Evolutionary conservation across 495 filamentous ascomycete species (phyloP).

Genomic region (Extremus antarcticus): DNA sequence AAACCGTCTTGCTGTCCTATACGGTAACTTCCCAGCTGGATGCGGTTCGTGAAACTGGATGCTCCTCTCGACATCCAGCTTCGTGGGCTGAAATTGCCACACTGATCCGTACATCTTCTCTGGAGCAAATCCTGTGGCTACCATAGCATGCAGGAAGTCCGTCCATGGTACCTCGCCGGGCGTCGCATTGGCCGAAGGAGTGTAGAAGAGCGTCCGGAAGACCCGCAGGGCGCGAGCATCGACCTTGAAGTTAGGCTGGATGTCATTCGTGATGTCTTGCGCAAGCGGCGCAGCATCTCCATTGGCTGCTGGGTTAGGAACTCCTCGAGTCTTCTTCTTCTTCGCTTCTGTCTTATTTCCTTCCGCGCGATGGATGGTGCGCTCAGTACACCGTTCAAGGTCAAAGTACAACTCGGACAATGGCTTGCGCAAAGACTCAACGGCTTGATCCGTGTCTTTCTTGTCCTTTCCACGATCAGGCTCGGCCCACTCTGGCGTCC

Average conservation of each 20-base stretch:
- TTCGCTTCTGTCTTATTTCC: not conserved
- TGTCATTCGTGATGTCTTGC: not conserved
- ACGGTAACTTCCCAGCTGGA: conserved; percentile 26
- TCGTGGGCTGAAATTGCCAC: conserved; percentile 39
- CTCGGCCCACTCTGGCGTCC: conserved; percentile 42
- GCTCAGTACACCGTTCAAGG: conserved; percentile 17
- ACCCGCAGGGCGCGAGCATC: conserved; percentile 37
- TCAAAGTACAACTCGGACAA: conserved; percentile 22
- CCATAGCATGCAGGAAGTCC: conserved; percentile 45
- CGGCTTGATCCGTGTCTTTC: not conserved
- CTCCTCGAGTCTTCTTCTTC: not conserved
- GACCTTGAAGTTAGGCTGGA: conserved; percentile 19
- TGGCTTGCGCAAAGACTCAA: conserved; percentile 2
- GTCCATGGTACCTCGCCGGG: conserved; percentile 37
- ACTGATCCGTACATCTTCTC: conserved; percentile 44
- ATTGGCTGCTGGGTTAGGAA: not conserved
- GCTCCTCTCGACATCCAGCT: conserved; percentile 32
- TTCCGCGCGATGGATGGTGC: conserved; percentile 4
- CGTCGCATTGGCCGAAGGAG: conserved; percentile 14
- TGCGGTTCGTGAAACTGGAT: conserved; percentile 46
- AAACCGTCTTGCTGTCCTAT: conserved; percentile 27
- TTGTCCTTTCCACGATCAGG: conserved; percentile 18
- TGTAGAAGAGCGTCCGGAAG: conserved; percentile 38
- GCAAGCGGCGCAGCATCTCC: not conserved
- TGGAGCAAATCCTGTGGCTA: conserved; percentile 33